These are phyloP conservation scores for Aspergillus phoenicis DNA, from an alignment of 2,329 filamentous ascomycete species.

Conservation along the genomic window DNA sequence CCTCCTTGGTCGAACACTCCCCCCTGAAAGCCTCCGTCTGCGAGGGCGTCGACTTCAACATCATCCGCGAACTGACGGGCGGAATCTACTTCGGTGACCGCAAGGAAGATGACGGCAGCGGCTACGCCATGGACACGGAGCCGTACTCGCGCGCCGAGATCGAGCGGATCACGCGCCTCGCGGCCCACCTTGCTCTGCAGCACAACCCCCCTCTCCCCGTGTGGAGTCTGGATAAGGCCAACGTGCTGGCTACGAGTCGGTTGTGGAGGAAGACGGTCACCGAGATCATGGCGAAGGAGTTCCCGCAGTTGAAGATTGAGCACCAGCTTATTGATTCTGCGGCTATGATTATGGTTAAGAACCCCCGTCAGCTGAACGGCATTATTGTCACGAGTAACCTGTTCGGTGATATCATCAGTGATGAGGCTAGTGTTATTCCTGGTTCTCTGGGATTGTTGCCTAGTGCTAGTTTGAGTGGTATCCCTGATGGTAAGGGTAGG, in stretches of 20 bases:
- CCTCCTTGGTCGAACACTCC: slow-evolving; percentile 78
- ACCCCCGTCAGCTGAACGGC: slow-evolving; percentile 82
- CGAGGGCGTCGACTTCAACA: slow-evolving; percentile 85
- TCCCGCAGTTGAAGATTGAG: slow-evolving; percentile 78
- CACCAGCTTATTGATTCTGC: slow-evolving; percentile 95
- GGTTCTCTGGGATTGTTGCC: slow-evolving; percentile 86
- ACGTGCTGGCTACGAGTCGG: slow-evolving; percentile 86
- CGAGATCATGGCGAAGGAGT: slow-evolving; percentile 84
- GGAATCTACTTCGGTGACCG: slow-evolving; percentile 96
- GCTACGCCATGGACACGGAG: slow-evolving; percentile 80
- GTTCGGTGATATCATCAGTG: slow-evolving; percentile 93
- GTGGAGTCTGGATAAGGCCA: slow-evolving; percentile 92
- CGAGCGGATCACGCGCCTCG: slow-evolving; percentile 82
- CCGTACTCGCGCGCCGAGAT: slow-evolving; percentile 83
- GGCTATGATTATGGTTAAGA: slow-evolving; percentile 98
- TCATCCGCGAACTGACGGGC: slow-evolving; percentile 88
- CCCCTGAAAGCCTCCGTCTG: slow-evolving; percentile 85
- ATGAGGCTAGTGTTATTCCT: slow-evolving; percentile 93
- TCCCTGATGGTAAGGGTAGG: slow-evolving; percentile 80
- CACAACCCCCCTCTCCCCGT: slow-evolving; percentile 76
- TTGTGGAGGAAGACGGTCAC: slow-evolving; percentile 87
- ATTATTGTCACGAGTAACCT: slow-evolving; percentile 91
- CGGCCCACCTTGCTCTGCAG: slow-evolving; percentile 76
- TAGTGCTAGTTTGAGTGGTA: slow-evolving; percentile 80
- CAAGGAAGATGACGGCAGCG: slow-evolving; percentile 72